A percentile compares a stretch with the other conserved stretches of the same genome.
phyloP scores from a whole-genome alignment of 2,329 filamentous ascomycete species.

The Zelopaecilomyces penicillatus region DNA sequence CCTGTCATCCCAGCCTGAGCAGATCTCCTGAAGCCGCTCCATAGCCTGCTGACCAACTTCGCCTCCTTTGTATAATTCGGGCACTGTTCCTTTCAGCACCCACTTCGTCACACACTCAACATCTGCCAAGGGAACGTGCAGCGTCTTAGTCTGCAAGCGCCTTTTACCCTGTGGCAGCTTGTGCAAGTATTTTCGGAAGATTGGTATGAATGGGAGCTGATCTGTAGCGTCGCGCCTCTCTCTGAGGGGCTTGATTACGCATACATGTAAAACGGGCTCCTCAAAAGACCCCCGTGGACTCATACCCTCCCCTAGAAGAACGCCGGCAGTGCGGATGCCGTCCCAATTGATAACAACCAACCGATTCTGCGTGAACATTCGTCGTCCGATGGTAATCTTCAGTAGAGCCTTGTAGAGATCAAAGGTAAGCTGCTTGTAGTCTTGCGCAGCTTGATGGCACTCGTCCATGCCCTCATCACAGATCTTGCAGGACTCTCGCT shows the following conservation, averaged over 20 bases:
- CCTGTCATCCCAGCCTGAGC: constrained; percentile 63
- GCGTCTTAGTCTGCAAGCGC: constrained; percentile 59
- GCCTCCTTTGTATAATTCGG: constrained; percentile 48
- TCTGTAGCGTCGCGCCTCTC: constrained; percentile 72
- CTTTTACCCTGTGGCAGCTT: constrained; percentile 57
- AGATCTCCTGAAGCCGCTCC: constrained; percentile 60
- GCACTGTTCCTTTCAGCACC: constrained; percentile 48
- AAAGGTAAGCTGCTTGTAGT: constrained; percentile 68
- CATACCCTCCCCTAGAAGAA: constrained; percentile 69
- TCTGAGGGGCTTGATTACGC: constrained; percentile 65
- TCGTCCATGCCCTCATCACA: constrained; percentile 74
- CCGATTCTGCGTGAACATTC: constrained; percentile 67
- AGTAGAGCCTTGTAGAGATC: constrained; percentile 72
- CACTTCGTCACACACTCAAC: constrained; percentile 79
- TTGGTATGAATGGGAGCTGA: constrained; percentile 71
- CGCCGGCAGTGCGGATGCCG: constrained; percentile 71
- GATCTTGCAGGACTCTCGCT: constrained; percentile 70
- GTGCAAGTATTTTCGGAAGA: constrained; percentile 60
- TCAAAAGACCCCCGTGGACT: constrained; percentile 48
- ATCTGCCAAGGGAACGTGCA: constrained; percentile 64
- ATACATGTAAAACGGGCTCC: constrained; percentile 63
- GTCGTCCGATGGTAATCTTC: constrained; percentile 71
- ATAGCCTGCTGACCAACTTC: constrained; percentile 48
- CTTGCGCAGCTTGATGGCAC: constrained; percentile 75
- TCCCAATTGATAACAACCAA: constrained; percentile 81